A percentile compares a stretch with the other conserved stretches of the same genome.
Conservation (phyloP, 2,329 filamentous ascomycete genomes). For the Aspergillus pseudoglaucus region DNA sequence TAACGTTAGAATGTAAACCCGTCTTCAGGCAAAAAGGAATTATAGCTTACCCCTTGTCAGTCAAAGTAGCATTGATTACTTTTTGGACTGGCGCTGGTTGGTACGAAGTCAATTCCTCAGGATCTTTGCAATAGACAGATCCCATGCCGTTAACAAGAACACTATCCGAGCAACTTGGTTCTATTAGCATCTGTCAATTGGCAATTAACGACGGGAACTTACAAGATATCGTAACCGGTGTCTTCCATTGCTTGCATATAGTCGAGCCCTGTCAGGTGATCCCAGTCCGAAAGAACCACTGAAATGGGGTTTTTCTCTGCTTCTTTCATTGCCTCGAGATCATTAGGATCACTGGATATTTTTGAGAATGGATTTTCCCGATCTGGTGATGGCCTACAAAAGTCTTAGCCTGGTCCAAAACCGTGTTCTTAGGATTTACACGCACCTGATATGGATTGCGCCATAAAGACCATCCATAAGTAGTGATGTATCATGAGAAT, state of each 20-base stretch:
- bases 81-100: neutral
- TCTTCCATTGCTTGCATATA: conserved; percentile 27
- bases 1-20: neutral
- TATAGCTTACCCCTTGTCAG: conserved; percentile 26
- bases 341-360: conserved; percentile 38
- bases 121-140: conserved; percentile 41
- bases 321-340: conserved; percentile 40
- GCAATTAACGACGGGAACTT: neutral
- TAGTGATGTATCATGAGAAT: conserved; percentile 50
- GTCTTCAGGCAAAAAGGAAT: neutral
- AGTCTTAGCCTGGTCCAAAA: conserved; percentile 31
- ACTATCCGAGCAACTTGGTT: conserved; percentile 52
- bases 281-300: conserved; percentile 52
- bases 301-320: conserved; percentile 45
- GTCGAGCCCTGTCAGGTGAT: conserved; percentile 47
- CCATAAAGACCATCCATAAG: conserved; percentile 56
- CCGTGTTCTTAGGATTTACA: neutral
- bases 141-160: conserved; percentile 58
- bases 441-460: conserved; percentile 30
- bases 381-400: conserved; percentile 21
- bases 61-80: conserved; percentile 16
- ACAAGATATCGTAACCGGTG: conserved; percentile 17
- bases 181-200: conserved; percentile 1
- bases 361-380: conserved; percentile 45
- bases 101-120: neutral